Evolutionary conservation across 208 protist genomes (phyloP), one percentile per base, ranked within the genome.

Genomic region (Leptomonas pyrrhocoris): DNA sequence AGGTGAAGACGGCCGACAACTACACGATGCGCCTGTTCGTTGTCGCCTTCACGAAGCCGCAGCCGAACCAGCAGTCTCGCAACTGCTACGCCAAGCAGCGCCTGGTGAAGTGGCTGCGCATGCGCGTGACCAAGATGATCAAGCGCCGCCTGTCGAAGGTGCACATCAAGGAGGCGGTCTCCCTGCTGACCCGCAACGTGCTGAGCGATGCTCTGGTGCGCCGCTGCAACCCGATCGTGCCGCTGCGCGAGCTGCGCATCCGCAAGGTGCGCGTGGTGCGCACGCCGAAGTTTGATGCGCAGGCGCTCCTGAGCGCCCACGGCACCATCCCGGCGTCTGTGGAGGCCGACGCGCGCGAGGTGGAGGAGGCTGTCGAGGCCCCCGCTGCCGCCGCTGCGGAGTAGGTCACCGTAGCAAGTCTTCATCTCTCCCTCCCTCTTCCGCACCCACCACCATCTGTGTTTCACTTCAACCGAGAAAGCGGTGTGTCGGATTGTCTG

Each of bases 191-290:
- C 66, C 84, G 86, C 65, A 94, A 99, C 71, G 83, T 84, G 45
- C 98, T 99, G 49, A 92, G 94, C 64, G 92, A 98, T 70, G 86
- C 98, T 72, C 99, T 99, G 74, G 83, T 92, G 77, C 94, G 93
- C 79, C 94, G 89, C 59, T 97, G 93, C 87, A 81, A 89, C 61
- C 69, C 80, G 46, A 98, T 99, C 84, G 99, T 97, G 91, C 98
- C 98, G 56, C 79, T 99, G 19, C 90, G 98, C 74, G 97, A 99
- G 74, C 95, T 99, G 40, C 97, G 89, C 92, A 98, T 99, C 83
- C 92, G 97, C 85, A 99, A 99, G 90, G 88, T 95, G 56, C 98
- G 99, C 89, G 88, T 99, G 30, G 71, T 99, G 50, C 98, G 98
- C 82, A 89, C 88, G 42, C 98, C 98, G 77, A 99, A 99, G 88